Evolutionary conservation across 2,329 filamentous ascomycete genomes (phyloP).

Genomic region (Onygenales sp.): DNA sequence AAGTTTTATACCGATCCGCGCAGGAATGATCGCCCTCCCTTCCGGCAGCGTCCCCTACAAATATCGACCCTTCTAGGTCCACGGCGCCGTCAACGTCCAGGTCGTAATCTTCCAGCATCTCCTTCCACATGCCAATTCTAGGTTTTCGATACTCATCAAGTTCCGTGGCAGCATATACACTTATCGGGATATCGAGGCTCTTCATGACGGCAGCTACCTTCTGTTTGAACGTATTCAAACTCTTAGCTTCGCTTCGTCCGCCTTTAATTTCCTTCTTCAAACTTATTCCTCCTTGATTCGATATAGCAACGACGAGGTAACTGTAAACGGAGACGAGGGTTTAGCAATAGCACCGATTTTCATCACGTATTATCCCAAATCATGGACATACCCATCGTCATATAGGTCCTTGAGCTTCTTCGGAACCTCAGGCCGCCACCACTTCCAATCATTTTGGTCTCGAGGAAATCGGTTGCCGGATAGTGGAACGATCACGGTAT

Average conservation of each 20-base stretch:
- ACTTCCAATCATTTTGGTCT: slow-evolving; percentile 76
- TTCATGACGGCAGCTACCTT: slow-evolving; percentile 63
- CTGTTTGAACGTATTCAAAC: slow-evolving; percentile 70
- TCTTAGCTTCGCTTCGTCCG: slow-evolving; percentile 57
- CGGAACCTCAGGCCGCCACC: slow-evolving; percentile 74
- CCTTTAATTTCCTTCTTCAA: slow-evolving; percentile 64
- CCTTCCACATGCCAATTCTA: slow-evolving; percentile 76
- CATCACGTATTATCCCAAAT: background rate
- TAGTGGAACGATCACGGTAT: slow-evolving; percentile 69
- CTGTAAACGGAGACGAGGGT: slow-evolving; percentile 30
- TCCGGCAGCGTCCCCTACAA: slow-evolving; percentile 76
- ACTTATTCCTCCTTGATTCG: slow-evolving; percentile 78
- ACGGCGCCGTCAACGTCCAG: slow-evolving; percentile 43
- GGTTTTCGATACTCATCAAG: slow-evolving; percentile 83
- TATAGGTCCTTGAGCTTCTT: slow-evolving; percentile 57
- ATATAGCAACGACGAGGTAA: slow-evolving; percentile 69
- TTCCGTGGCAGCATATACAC: slow-evolving; percentile 75
- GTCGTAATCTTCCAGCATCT: slow-evolving; percentile 53
- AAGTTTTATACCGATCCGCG: slow-evolving; percentile 43
- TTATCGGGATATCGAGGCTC: slow-evolving; percentile 61
- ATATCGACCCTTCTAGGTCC: slow-evolving; percentile 65
- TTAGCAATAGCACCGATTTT: slow-evolving; percentile 8
- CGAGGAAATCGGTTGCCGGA: slow-evolving; percentile 72
- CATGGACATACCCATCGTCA: slow-evolving; percentile 50
- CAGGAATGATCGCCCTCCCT: slow-evolving; percentile 49